Evolutionary conservation across 1,139 yeast species (phyloP).

Genomic region (Spencermartinsiella ligniputridi): DNA sequence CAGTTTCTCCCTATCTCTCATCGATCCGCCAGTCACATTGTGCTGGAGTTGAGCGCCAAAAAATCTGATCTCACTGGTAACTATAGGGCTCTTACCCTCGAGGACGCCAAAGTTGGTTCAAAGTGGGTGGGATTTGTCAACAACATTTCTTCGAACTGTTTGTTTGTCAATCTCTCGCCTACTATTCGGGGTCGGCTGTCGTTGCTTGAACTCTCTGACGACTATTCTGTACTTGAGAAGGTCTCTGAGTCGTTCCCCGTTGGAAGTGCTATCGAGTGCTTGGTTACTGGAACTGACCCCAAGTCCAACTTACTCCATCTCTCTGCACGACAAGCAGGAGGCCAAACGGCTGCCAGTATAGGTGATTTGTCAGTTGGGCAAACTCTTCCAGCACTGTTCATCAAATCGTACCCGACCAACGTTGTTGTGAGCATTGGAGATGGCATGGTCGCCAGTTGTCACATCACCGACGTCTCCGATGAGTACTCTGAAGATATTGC

Average conservation of each 20-base stretch:
- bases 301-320: conserved; percentile 51
- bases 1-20: conserved; percentile 67
- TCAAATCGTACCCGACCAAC: conserved; percentile 57
- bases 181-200: conserved; percentile 63
- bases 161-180: conserved; percentile 72
- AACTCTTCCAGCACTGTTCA: conserved; percentile 59
- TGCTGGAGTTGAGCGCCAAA: conserved; percentile 63
- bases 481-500: conserved; percentile 51
- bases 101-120: conserved; percentile 42
- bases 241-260: conserved; percentile 57
- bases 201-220: conserved; percentile 59
- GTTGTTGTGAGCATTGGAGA: conserved; percentile 66
- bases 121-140: conserved; percentile 50
- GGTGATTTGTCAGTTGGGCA: conserved; percentile 56
- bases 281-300: conserved; percentile 50
- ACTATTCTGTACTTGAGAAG: conserved; percentile 44
- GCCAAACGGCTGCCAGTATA: conserved; percentile 35
- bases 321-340: conserved; percentile 40
- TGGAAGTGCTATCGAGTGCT: conserved; percentile 65
- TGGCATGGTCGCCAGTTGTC: conserved; percentile 54
- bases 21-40: conserved; percentile 49
- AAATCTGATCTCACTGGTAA: conserved; percentile 37
- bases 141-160: conserved; percentile 47
- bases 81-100: conserved; percentile 33
- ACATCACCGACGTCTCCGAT: conserved; percentile 72